A percentile compares a stretch with the other conserved stretches of the same genome.
These are phyloP conservation scores for Entomortierella parvispora DNA, from an alignment of 192 early-diverging fungal genomes.

Conservation along the genomic window DNA sequence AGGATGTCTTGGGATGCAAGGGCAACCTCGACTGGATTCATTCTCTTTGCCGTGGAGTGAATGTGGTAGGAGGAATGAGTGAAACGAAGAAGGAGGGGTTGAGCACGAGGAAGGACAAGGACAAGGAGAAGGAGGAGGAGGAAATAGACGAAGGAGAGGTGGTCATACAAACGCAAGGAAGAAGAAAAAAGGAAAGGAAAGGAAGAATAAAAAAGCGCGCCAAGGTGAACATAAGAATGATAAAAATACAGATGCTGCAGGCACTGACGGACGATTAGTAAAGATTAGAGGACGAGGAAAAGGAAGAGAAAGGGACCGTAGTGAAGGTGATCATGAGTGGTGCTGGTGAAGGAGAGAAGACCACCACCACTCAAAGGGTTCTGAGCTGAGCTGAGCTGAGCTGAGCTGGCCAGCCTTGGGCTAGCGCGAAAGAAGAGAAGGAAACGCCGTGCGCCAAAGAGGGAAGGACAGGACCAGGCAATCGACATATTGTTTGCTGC, in stretches of 20 bases:
- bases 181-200: background rate
- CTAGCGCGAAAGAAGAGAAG: background rate
- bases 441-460: background rate
- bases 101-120: background rate
- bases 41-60: background rate
- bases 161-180: background rate
- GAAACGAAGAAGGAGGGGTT: background rate
- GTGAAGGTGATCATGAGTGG: background rate
- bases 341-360: background rate
- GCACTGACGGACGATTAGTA: too few relatives aligned
- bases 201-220: too few relatives aligned
- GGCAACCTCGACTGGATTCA: constrained; percentile 22
- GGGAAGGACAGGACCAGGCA: background rate
- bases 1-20: constrained; percentile 42
- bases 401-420: background rate
- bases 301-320: background rate
- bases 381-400: background rate
- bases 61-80: background rate
- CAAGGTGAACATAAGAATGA: too few relatives aligned
- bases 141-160: background rate
- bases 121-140: background rate
- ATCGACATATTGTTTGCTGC: too few relatives aligned
- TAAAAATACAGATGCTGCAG: too few relatives aligned
- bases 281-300: too few relatives aligned
- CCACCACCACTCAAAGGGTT: background rate